phyloP scores from a whole-genome alignment of 2,329 filamentous ascomycete genomes.

The Zelopaecilomyces penicillatus region DNA sequence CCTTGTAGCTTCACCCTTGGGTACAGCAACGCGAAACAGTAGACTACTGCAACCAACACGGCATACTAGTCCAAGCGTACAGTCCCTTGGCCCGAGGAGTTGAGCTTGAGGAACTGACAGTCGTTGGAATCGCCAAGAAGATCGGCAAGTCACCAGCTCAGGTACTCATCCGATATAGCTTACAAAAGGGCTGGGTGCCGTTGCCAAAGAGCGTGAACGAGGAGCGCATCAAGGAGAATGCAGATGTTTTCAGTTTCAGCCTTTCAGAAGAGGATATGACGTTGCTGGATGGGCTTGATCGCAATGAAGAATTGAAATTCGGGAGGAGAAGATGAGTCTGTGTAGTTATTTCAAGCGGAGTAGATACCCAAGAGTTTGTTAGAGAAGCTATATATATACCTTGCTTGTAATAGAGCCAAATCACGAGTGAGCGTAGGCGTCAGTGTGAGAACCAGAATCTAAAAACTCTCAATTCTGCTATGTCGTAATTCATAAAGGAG shows the following conservation, averaged over 20 bases:
- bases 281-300: slow-evolving; percentile 14
- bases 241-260: slow-evolving; percentile 52
- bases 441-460: too few relatives aligned
- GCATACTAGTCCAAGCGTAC: slow-evolving; percentile 47
- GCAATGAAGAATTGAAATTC: too few relatives aligned
- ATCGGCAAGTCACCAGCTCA: slow-evolving; percentile 55
- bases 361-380: too few relatives aligned
- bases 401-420: too few relatives aligned
- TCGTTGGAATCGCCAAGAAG: slow-evolving; percentile 49
- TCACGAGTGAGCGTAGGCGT: too few relatives aligned
- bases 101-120: slow-evolving; percentile 41
- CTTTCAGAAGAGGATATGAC: slow-evolving; percentile 49
- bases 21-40: slow-evolving; percentile 42
- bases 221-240: slow-evolving; percentile 51
- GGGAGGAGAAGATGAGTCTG: too few relatives aligned
- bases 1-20: slow-evolving; percentile 59
- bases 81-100: slow-evolving; percentile 28
- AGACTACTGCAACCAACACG: slow-evolving; percentile 63
- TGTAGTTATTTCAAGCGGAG: too few relatives aligned
- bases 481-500: too few relatives aligned
- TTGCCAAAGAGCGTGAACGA: slow-evolving; percentile 57
- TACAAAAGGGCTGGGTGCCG: slow-evolving; percentile 63
- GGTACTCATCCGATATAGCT: slow-evolving; percentile 57
- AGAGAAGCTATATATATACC: too few relatives aligned
- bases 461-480: too few relatives aligned